phyloP scores from a whole-genome alignment of 306 rosid genomes.

The Ammopiptanthus mongolicus region DNA sequence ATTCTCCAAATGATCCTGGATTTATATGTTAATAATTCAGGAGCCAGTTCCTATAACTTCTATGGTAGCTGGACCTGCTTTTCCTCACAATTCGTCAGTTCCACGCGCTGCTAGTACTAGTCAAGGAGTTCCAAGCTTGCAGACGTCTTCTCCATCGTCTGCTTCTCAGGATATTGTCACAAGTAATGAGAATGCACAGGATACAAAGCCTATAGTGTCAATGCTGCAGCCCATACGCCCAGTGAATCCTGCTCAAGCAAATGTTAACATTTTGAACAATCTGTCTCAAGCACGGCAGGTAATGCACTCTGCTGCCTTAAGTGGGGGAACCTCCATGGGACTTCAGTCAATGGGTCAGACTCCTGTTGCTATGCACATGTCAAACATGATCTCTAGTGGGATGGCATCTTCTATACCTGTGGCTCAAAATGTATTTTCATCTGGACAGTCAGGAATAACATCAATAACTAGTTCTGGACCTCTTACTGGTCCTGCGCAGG shows the following conservation, averaged over 20 bases:
- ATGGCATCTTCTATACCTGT: conserved; percentile 83
- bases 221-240: conserved; percentile 71
- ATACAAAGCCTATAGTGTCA: conserved; percentile 68
- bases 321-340: conserved; percentile 77
- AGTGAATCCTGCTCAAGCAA: conserved; percentile 63
- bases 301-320: conserved; percentile 67
- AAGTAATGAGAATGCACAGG: conserved; percentile 68
- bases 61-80: conserved; percentile 64
- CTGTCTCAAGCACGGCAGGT: conserved; percentile 82
- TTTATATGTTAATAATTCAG: conserved; percentile 41
- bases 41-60: conserved; percentile 81
- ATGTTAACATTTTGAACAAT: conserved; percentile 79
- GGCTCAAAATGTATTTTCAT: conserved; percentile 76
- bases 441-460: conserved; percentile 59
- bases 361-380: conserved; percentile 89
- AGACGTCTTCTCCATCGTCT: conserved; percentile 81
- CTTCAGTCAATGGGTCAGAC: conserved; percentile 74
- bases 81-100: conserved; percentile 63
- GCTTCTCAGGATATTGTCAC: conserved; percentile 74
- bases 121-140: conserved; percentile 85
- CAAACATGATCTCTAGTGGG: conserved; percentile 97
- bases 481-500: conserved; percentile 61
- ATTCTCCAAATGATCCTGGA: conserved; percentile 7
- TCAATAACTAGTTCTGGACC: conserved; percentile 64
- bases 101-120: conserved; percentile 57